Percentiles rank a stretch among this genome's conserved stretches.
Conservation (phyloP, 768 basidiomycete species). For the Mycena indigotica region DNA sequence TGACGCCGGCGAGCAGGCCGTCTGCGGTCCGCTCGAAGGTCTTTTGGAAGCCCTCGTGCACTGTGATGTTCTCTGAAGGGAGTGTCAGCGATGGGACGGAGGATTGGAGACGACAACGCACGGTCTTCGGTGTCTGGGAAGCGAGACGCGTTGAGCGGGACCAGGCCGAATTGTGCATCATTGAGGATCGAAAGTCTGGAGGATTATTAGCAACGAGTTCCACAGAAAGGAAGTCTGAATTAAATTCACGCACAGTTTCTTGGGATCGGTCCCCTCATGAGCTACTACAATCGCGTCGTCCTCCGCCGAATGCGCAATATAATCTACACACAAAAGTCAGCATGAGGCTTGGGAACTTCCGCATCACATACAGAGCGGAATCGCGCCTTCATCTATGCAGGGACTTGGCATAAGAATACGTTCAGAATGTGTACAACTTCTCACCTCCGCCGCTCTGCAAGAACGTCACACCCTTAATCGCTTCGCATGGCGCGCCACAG, state of each 20-base stretch:
- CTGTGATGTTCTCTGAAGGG: conserved; percentile 33
- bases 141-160: conserved; percentile 32
- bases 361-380: conserved; percentile 32
- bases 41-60: conserved; percentile 44
- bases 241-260: conserved; percentile 29
- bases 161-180: conserved; percentile 35
- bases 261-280: conserved; percentile 41
- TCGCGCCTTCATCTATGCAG: conserved; percentile 30
- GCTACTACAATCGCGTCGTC: conserved; percentile 42
- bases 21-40: conserved; percentile 43
- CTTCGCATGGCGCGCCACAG: conserved; percentile 15
- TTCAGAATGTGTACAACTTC: no score
- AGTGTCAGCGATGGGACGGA: neutral
- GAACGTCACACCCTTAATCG: conserved; percentile 10
- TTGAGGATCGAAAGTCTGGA: conserved; percentile 39
- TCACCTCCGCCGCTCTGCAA: conserved; percentile 36
- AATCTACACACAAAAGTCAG: conserved; percentile 30
- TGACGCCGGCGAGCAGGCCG: conserved; percentile 33
- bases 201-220: neutral
- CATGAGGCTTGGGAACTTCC: neutral
- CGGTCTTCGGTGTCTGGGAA: conserved; percentile 32
- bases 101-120: conserved; percentile 12
- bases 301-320: conserved; percentile 38
- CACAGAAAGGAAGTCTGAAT: neutral
- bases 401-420: no score